Percentiles rank a stretch among this genome's conserved stretches.
These are phyloP conservation scores for Taphrina flavorubra DNA, from an alignment of 1,139 yeast species.

Conservation along the genomic window DNA sequence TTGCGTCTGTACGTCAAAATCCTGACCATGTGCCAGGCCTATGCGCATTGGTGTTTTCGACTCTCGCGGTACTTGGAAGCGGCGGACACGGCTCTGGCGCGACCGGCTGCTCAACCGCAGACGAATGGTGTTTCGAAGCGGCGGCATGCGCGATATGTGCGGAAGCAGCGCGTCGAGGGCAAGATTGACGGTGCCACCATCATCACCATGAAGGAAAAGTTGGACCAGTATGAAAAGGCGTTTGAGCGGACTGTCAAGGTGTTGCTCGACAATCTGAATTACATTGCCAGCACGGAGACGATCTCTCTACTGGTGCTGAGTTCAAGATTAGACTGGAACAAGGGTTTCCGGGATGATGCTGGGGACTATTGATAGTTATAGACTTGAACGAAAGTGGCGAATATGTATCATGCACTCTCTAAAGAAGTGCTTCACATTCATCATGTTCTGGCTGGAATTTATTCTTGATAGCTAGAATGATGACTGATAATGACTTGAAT, in stretches of 20 bases:
- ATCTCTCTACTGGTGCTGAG: conserved; percentile 62
- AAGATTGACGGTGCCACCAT: conserved; percentile 55
- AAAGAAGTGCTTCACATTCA: no score
- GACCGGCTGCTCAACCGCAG: conserved; percentile 59
- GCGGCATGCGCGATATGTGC: conserved; percentile 60
- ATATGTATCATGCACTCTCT: neutral
- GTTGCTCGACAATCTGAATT: conserved; percentile 62
- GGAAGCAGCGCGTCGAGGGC: conserved; percentile 28
- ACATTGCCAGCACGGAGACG: conserved; percentile 69
- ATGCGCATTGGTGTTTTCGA: conserved; percentile 61
- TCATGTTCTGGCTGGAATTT: no score
- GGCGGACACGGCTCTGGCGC: conserved; percentile 59
- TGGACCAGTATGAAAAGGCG: conserved; percentile 61
- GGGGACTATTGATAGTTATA: conserved; percentile 17
- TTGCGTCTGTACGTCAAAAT: conserved; percentile 56
- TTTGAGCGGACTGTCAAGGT: conserved; percentile 64
- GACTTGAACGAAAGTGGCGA: neutral
- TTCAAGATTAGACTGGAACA: conserved; percentile 58
- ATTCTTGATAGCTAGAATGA: no score
- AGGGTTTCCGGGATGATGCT: conserved; percentile 39
- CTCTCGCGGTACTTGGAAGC: conserved; percentile 64
- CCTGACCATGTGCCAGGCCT: conserved; percentile 56
- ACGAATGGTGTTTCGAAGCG: conserved; percentile 60
- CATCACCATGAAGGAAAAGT: conserved; percentile 58
- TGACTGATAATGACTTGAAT: no score